phyloP scores from a whole-genome alignment of 352 stramenopile genomes.

The Globisporangium lucens region DNA sequence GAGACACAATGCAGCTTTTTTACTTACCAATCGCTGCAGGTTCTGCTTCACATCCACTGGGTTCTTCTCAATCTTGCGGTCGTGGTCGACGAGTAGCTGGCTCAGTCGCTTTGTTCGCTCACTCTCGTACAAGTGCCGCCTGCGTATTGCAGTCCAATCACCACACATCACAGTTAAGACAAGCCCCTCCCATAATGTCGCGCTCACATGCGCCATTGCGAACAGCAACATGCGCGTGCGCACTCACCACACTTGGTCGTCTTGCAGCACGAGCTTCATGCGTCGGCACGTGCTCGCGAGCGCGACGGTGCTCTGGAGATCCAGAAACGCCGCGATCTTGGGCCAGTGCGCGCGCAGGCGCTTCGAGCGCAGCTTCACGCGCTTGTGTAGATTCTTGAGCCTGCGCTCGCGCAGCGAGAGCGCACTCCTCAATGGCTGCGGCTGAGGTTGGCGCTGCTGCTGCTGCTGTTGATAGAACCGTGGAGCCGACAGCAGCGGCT shows the following conservation, averaged over 20 bases:
- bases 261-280: conserved; percentile 36
- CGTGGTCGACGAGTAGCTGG: conserved; percentile 23
- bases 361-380: conserved; percentile 59
- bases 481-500: neutral
- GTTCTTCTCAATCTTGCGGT: neutral
- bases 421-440: neutral
- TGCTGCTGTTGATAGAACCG: neutral
- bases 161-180: neutral
- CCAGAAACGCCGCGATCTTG: conserved; percentile 34
- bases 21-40: conserved; percentile 40
- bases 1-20: neutral
- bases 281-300: conserved; percentile 35
- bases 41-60: conserved; percentile 24
- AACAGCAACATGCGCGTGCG: neutral
- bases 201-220: too few species aligned
- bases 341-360: conserved; percentile 45
- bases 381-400: conserved; percentile 41
- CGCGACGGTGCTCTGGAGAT: conserved; percentile 31
- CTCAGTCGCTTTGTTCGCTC: conserved; percentile 30
- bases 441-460: neutral
- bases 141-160: conserved; percentile 3
- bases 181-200: too few species aligned
- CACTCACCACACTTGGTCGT: conserved; percentile 41
- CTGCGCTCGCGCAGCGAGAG: conserved; percentile 36
- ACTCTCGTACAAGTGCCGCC: conserved; percentile 31